Evolutionary conservation across 2,329 filamentous ascomycete genomes (phyloP), one percentile per base, ranked within the genome.

Genomic region (Colletotrichum costaricense): DNA sequence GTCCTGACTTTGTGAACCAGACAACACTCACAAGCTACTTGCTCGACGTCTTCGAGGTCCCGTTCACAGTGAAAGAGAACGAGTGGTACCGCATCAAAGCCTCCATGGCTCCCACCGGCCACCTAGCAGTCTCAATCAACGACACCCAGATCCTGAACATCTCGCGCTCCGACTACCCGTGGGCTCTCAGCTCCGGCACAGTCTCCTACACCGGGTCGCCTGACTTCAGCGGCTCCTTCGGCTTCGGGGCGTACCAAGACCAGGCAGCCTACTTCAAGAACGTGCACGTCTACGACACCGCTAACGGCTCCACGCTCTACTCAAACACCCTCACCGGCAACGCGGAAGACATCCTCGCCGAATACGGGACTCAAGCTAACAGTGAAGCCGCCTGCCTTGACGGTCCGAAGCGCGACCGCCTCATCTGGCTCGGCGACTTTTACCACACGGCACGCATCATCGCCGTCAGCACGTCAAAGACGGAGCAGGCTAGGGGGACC

Each of bases 341-440:
- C 52, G 80, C 76, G 1, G 75, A 79, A 42, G 38, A 19, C 11
- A 74, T 79, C 0, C 76, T 86, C 1, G 77, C 71, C 1, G 84
- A 86, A 57, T 86, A 84, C 49, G 79, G 80, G 5, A 79, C 83
- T 0, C 77, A 78, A 2, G 73, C 75, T 1, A 82, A 85, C 28
- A 70, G 78, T 2, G 75, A 76, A 5, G 75, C 78, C 16, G 80
- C 79, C 8, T 78, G 78, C 0, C 75, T 79, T 0, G 89, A 92
- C 76, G 89, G 89, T 5, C 87, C 88, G 0, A 91, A 91, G 77
- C 83, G 90, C 33, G 90, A 91, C 75, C 84, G 88, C 4, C 81
- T 89, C 12, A 86, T 92, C 1, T 92, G 89, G 89, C 86, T 90
- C 9, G 90, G 90, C 1, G 90, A 92, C 76, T 85, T 84, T 66